Percentiles rank a stretch among this genome's conserved stretches.
Evolutionary conservation across 192 early-diverging fungal genomes (phyloP).

Genomic region (Phlyctochytrium bullatum): DNA sequence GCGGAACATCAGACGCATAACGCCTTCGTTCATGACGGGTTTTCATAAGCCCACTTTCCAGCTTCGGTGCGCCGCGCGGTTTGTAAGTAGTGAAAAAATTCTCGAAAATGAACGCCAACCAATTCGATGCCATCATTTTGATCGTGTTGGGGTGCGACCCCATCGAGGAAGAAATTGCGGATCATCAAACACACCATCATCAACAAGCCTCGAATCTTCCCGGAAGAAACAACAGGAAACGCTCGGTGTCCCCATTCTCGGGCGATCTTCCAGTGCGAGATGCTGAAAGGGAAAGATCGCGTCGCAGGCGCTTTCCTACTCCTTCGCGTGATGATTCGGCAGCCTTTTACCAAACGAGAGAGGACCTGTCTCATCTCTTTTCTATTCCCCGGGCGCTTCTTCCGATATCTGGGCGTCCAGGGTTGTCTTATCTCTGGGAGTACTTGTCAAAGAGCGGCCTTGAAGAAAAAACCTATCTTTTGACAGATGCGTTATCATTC

Average conservation of each 20-base stretch:
- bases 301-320: no score
- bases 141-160: background rate
- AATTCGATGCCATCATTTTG: background rate
- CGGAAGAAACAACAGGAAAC: background rate
- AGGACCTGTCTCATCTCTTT: background rate
- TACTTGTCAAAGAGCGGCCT: background rate
- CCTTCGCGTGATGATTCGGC: no score
- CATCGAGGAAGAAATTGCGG: background rate
- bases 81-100: no score
- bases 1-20: no score
- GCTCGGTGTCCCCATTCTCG: background rate
- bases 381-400: background rate
- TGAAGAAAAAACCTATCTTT: background rate
- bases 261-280: background rate
- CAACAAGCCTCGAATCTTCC: background rate
- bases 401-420: background rate
- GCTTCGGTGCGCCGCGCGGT: no score
- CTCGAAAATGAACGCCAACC: no score
- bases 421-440: background rate
- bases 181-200: background rate
- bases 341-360: background rate
- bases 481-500: slow-evolving; percentile 18
- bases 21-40: no score
- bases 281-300: background rate
- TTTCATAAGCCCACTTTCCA: no score